Base-by-base conservation (phyloP, 2,329 filamentous ascomycete species). In the Seiridium cupressi region DNA sequence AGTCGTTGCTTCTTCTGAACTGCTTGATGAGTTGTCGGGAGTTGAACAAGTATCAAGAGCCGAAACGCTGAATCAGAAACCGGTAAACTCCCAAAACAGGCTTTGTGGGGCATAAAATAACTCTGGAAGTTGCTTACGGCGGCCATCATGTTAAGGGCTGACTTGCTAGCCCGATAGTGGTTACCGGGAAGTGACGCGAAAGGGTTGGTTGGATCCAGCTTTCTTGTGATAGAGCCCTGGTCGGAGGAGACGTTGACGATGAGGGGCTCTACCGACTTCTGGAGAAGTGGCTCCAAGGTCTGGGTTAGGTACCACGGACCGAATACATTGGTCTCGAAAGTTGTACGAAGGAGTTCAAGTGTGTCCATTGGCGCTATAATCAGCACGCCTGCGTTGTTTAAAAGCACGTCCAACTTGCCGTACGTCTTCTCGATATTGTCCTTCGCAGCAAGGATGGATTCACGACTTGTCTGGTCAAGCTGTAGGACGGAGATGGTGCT, bases 401-500 rank as follows among this genome's bases (percentile, higher is more conserved):
- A 51, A 3, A 76, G 72, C 7, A 74, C 69, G 57, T 76, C 73
- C 1, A 76, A 69, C 9, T 65, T 63, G 34, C 71, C 71, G 54
- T 65, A 66, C 0, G 57, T 60, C 1, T 61, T 42, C 0, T 63
- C 44, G n/a, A 76, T 68, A 9, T 59, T 44, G 1, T 61, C 35
- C 31, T 67, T 51, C 0, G 73, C 71, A 0, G 64, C 63, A 1
- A 58, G 42, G 47, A 76, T 70, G 1, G 74, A 75, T 0, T 63
- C 57, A 1, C 70, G 59, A 0, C 67, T 72, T 1, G 32, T 64
- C 13, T 62, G 18, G 44, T 62, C 62, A 3, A 64, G 56, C n/a
- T 64, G 56, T 32, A 62, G 70, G 1, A 77, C 79, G 53, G 87
- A 86, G 68, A 89, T 86, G 49, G 81, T 67, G 5, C 85, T 84